phyloP scores from a whole-genome alignment of 2,329 filamentous ascomycete species.

The Emergomyces pasteurianus region DNA sequence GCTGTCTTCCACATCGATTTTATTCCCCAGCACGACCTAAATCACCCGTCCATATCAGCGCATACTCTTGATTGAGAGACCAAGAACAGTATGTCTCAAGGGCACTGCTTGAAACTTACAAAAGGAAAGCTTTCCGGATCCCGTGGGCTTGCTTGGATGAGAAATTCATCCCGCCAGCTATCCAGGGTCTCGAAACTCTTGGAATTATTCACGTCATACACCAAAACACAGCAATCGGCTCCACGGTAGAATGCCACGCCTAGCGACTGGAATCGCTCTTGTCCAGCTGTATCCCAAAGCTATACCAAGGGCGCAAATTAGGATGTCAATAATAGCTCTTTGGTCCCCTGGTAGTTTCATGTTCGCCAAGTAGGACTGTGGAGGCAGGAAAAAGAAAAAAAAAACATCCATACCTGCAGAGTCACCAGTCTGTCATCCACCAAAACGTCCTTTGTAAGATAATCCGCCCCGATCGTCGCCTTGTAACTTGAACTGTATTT shows the following conservation, averaged over 20 bases:
- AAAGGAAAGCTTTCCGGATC: constrained; percentile 98
- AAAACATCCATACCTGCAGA: constrained; percentile 66
- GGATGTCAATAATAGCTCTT: neutral
- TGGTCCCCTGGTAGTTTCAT: neutral
- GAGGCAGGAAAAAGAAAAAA: neutral
- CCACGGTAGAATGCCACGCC: constrained; percentile 99
- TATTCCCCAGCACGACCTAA: constrained; percentile 91
- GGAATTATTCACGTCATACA: constrained; percentile 98
- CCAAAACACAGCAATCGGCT: constrained; percentile 96
- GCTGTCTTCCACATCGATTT: constrained; percentile 97
- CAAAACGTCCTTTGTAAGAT: constrained; percentile 93
- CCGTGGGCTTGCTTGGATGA: constrained; percentile 92
- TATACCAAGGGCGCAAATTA: constrained; percentile 36
- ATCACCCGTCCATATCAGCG: constrained; percentile 5
- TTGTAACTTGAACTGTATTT: constrained; percentile 99
- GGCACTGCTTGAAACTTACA: constrained; percentile 44
- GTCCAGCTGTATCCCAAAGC: constrained; percentile 97
- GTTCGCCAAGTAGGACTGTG: neutral
- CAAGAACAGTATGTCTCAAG: neutral
- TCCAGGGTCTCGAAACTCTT: constrained; percentile 98
- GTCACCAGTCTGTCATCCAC: constrained; percentile 96
- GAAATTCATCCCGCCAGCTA: constrained; percentile 95
- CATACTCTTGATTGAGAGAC: neutral
- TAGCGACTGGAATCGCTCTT: constrained; percentile 97
- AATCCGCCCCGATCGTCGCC: constrained; percentile 96